Base-by-base conservation (phyloP, 306 rosid species). In the Medicago lupulina region DNA sequence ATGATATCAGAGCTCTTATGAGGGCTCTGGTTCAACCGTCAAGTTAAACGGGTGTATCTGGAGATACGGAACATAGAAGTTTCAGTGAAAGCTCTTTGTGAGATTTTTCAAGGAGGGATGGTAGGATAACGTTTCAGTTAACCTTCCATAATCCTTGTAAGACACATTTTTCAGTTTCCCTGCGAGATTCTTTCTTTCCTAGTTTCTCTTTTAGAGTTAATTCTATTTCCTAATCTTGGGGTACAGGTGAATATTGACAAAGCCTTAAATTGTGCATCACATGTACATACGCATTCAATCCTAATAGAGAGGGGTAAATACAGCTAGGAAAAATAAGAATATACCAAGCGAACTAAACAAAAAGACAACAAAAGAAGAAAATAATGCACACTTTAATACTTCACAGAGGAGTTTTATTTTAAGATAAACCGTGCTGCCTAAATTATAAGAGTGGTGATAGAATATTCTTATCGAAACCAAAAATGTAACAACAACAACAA, bases 281-380 rank as follows among this genome's bases (percentile, higher is more conserved):
- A 53, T 39, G 21, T 65, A 51, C n/a, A 64, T 21, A 39, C 5
- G 21, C 15, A 15, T 7, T 76, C 66, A 76, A 76, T 14, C 51
- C 40, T 65, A 51, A 36, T 15, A 64, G 4, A 18, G 41, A n/a
- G 15, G 23, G 43, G 59, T 54, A 64, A 76, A 53, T 25, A 66
- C 47, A 54, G 38, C 67, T 65, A 44, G 59, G 67, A 21, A 76
- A 34, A 13, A 40, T 54, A 59, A 39, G 39, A 76, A 23, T 73
- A 46, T 47, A 15, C 28, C 10, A 54, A 53, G 53, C 7, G 61
- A 60, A 46, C 61, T 21, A 23, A 70, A 34, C 28, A 34, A 34
- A 74, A 17, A 46, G 18, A 62, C 23, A 47, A 21, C 13, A 58
- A 25, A 59, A 23, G 34, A 74, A 62, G 19, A 15, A 68, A 68